Conservation (phyloP, 371 early-diverging fungal genomes). For the Saksenaea vasiformis region DNA sequence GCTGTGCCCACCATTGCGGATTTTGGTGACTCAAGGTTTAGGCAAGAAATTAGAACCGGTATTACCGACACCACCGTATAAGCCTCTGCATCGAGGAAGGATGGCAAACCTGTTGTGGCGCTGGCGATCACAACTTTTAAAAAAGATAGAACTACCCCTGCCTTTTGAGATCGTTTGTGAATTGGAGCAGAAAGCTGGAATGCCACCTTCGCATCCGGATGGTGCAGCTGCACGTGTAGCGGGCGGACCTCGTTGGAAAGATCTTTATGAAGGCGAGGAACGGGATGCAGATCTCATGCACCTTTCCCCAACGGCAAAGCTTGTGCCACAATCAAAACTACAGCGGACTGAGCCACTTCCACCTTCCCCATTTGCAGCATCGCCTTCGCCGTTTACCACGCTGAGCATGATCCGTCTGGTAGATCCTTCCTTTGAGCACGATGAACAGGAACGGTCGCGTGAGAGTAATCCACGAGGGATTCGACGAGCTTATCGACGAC, state of each 20-base stretch:
- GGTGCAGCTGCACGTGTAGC: background rate
- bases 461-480: slow-evolving; percentile 15
- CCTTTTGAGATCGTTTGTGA: slow-evolving; percentile 44
- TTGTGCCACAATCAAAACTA: slow-evolving; percentile 6
- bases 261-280: slow-evolving; percentile 21
- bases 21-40: slow-evolving; percentile 19
- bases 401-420: slow-evolving; percentile 14
- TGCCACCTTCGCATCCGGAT: slow-evolving; percentile 12
- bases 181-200: slow-evolving; percentile 38
- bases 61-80: slow-evolving; percentile 37
- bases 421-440: slow-evolving; percentile 10
- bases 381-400: slow-evolving; percentile 19
- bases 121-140: slow-evolving; percentile 34
- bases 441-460: background rate
- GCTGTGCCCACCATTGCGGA: slow-evolving; percentile 29
- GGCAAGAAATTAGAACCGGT: slow-evolving; percentile 30
- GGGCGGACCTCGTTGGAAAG: slow-evolving; percentile 39
- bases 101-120: slow-evolving; percentile 48
- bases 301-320: slow-evolving; percentile 14
- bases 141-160: slow-evolving; percentile 25
- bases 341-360: slow-evolving; percentile 11
- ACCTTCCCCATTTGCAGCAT: slow-evolving; percentile 6
- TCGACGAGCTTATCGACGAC: slow-evolving; percentile 27
- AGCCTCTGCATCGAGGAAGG: slow-evolving; percentile 47
- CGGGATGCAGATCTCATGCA: slow-evolving; percentile 19